These are phyloP conservation scores for Prinsepia uniflora DNA, from an alignment of 306 rosid species.

Conservation along the genomic window DNA sequence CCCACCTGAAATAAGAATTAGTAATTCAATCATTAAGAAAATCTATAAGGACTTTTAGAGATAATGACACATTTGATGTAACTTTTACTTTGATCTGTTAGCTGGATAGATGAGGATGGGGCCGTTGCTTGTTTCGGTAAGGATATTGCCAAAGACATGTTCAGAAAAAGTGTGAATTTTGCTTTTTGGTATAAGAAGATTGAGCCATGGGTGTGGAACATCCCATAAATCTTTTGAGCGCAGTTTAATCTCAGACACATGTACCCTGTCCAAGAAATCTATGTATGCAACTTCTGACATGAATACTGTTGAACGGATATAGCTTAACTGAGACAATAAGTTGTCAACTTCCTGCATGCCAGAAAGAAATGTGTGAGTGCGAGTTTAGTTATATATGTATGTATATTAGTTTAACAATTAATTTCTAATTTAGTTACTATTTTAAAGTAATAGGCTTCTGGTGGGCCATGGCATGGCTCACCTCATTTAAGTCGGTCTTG, in stretches of 20 bases:
- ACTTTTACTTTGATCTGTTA: conserved; percentile 67
- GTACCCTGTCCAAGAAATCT: conserved; percentile 88
- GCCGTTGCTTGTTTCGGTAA: conserved; percentile 64
- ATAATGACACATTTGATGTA: not conserved
- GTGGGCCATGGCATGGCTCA: conserved; percentile 22
- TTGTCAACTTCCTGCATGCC: conserved; percentile 62
- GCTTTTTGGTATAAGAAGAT: conserved; percentile 84
- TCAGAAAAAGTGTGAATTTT: conserved; percentile 67
- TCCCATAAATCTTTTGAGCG: conserved; percentile 93
- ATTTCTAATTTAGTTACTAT: not conserved
- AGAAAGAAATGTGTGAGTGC: conserved; percentile 15
- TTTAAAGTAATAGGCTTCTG: not conserved
- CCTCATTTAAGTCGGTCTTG: conserved; percentile 48
- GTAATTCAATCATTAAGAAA: conserved; percentile 12
- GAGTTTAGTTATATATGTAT: not conserved
- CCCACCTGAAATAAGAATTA: conserved; percentile 70
- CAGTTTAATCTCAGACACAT: conserved; percentile 74
- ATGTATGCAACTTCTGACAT: conserved; percentile 65
- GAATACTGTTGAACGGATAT: conserved; percentile 79
- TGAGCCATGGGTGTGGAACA: conserved; percentile 99
- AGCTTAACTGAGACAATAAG: conserved; percentile 42
- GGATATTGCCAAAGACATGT: conserved; percentile 80
- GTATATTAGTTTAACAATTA: not conserved
- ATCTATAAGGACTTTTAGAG: not conserved
- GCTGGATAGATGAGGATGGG: conserved; percentile 93